Conservation (phyloP, 2,329 filamentous ascomycete genomes). For the Dothideomycetes sp. region DNA sequence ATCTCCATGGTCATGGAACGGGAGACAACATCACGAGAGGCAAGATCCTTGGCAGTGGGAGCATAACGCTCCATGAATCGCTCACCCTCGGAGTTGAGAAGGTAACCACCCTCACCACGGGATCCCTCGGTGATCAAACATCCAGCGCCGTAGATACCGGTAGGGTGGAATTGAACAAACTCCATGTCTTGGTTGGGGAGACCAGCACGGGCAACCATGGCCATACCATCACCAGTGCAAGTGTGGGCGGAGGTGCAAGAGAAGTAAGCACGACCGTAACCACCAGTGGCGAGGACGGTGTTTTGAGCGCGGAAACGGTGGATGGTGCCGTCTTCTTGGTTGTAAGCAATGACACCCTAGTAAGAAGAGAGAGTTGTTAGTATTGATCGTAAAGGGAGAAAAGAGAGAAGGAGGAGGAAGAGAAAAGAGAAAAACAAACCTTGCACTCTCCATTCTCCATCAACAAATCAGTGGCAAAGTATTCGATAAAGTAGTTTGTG, state of each 20-base stretch:
- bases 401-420: too few relatives aligned
- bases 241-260: conserved; percentile 96
- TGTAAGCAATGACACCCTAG: conserved; percentile 82
- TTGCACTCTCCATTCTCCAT: conserved; percentile 77
- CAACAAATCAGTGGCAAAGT: conserved; percentile 91
- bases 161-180: conserved; percentile 99
- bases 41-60: conserved; percentile 94
- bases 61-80: conserved; percentile 99
- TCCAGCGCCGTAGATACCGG: conserved; percentile 96
- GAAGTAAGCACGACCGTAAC: conserved; percentile 97
- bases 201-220: conserved; percentile 95
- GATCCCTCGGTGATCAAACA: conserved; percentile 97
- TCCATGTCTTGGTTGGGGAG: conserved; percentile 98
- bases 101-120: conserved; percentile 94
- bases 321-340: conserved; percentile 95
- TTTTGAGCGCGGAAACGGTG: conserved; percentile 95
- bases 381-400: too few relatives aligned
- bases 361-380: too few relatives aligned
- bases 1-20: conserved; percentile 98
- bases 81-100: conserved; percentile 95
- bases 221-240: conserved; percentile 98
- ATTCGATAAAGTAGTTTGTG: conserved; percentile 99
- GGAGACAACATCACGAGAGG: conserved; percentile 89
- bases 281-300: conserved; percentile 92
- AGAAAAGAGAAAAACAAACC: neutral